Percentiles rank a stretch among this genome's conserved stretches.
Evolutionary conservation across 257 asterid species (phyloP).

Genomic region (Jacaranda copaia): DNA sequence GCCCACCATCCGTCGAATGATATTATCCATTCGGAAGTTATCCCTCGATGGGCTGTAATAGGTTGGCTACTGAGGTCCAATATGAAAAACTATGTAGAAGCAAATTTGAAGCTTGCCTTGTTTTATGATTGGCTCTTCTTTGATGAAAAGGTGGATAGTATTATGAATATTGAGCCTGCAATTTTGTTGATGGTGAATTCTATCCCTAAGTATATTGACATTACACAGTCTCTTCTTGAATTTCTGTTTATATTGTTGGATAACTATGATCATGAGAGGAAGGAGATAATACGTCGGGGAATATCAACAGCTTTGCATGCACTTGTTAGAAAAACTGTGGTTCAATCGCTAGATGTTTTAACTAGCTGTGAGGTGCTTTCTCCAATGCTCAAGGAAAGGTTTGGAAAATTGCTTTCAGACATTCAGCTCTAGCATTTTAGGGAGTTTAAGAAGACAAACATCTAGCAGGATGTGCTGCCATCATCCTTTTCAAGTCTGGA

Average conservation of each 20-base stretch:
- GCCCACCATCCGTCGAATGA: constrained; percentile 77
- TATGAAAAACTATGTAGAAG: constrained; percentile 61
- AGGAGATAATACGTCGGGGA: constrained; percentile 57
- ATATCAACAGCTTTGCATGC: constrained; percentile 59
- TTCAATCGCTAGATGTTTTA: constrained; percentile 66
- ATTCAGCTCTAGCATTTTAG: constrained; percentile 22
- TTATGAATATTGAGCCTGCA: constrained; percentile 83
- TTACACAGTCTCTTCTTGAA: constrained; percentile 77
- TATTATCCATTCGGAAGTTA: constrained; percentile 57
- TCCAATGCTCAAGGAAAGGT: constrained; percentile 67
- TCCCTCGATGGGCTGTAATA: constrained; percentile 83
- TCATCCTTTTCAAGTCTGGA: constrained; percentile 2
- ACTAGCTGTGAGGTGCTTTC: constrained; percentile 56
- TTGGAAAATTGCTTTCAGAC: constrained; percentile 49
- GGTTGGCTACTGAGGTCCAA: constrained; percentile 76
- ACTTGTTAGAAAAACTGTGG: constrained; percentile 59
- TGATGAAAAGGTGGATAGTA: constrained; percentile 65
- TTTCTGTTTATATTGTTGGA: constrained; percentile 69
- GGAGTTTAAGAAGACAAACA: constrained; percentile 27
- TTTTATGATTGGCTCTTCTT: constrained; percentile 87
- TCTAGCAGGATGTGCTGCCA: background rate
- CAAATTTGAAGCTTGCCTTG: constrained; percentile 77
- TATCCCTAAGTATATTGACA: constrained; percentile 65
- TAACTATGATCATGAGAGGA: constrained; percentile 76
- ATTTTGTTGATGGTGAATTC: constrained; percentile 75